phyloP scores from a whole-genome alignment of 2,329 filamentous ascomycete species.

The Rhinocladiella similis region DNA sequence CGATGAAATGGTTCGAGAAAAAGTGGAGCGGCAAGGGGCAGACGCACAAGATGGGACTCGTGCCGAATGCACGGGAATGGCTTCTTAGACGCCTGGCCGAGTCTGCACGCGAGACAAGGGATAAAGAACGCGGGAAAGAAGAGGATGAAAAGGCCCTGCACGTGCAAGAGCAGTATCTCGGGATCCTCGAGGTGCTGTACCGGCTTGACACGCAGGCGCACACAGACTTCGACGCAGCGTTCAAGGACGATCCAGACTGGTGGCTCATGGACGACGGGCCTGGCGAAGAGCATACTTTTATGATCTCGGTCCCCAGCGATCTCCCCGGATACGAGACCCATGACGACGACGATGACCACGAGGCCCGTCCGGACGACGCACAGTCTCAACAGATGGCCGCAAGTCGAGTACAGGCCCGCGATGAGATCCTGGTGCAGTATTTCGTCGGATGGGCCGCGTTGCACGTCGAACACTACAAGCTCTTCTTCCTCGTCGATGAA shows the following conservation, averaged over 20 bases:
- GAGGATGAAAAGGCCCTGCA: too few species aligned
- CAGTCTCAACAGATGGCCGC: conserved; percentile 1
- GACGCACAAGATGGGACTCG: conserved; percentile 14
- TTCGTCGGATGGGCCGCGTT: conserved; percentile 19
- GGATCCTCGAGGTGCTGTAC: conserved; percentile 8
- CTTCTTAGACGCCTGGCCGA: background rate
- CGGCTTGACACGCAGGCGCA: conserved; percentile 1
- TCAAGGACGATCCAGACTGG: background rate
- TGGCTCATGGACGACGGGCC: background rate
- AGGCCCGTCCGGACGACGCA: background rate
- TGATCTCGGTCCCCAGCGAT: conserved; percentile 4
- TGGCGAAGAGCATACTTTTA: background rate
- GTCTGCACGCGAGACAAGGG: background rate
- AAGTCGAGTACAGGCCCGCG: conserved; percentile 6
- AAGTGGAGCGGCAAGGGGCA: background rate
- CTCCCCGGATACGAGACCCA: background rate
- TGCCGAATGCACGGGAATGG: conserved; percentile 17
- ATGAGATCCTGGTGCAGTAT: conserved; percentile 14
- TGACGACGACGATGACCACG: too few species aligned
- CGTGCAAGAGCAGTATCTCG: conserved; percentile 1
- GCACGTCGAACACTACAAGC: conserved; percentile 8
- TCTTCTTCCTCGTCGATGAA: conserved; percentile 15
- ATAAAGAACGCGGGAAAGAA: too few species aligned
- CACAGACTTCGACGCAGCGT: background rate
- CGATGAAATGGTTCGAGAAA: conserved; percentile 20